Evolutionary conservation across 164 flowering plant genomes (phyloP), one percentile per base, ranked within the genome.

Genomic region (Berberis thunbergii): DNA sequence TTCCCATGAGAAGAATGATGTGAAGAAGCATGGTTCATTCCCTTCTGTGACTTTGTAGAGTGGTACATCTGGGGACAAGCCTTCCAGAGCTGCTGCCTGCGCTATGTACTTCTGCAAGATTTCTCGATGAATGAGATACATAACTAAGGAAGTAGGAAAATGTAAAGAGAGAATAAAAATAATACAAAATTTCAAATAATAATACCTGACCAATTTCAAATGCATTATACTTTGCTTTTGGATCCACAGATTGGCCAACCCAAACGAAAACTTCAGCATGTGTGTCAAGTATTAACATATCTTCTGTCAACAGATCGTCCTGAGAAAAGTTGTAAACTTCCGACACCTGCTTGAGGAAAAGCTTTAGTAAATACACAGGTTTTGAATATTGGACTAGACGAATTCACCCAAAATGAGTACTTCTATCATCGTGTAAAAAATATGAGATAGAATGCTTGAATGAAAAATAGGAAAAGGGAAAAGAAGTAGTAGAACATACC

Each of bases 251-350:
- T 45, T 89, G 88, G 60, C 99, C 99, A 79, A 91, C 83, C 99
- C 99, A 95, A 56, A 89, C 85, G 81, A 91, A 88, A 67, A 95
- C 96, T 75, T 95, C 99, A 48, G 97, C 96, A 79, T 81, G 96
- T 59, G 99, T 86, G 74, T 92, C 98, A 43, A 95, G 89, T 59
- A 95, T 84, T 81, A 91, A 65, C 57, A 89, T 76, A 72, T 95
- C 99, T 80, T 95, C 99, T 0, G 99, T 83, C 81, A 95, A 80
- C 49, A 95, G 77, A 73, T 95, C 99, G 79, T 95, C 99, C 78
- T 95, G 99, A 52, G 87, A 79, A 56, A 91, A 95, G 80, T 88
- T 95, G 83, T 80, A 79, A 56, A 95, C 76, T 81, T 95, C 99
- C 59, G 87, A 82, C 60, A 86, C 87, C 99, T 95, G 84, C 69